phyloP scores from a whole-genome alignment of 2,329 filamentous ascomycete genomes.

The Akanthomyces uredinophilus region DNA sequence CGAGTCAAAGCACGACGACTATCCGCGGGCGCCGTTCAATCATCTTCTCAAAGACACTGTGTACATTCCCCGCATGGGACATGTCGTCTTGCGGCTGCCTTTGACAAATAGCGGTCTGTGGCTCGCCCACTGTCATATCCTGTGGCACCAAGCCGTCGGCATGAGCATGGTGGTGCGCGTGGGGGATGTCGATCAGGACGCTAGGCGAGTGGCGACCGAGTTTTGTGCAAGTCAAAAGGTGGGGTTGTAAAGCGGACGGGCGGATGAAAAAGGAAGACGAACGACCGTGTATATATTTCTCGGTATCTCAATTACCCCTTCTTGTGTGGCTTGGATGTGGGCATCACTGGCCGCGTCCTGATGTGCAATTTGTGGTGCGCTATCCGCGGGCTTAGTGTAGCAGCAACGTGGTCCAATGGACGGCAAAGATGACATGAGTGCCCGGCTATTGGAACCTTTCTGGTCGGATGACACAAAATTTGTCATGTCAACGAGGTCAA shows the following conservation, averaged over 20 bases:
- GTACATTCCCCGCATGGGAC: slow-evolving; percentile 30
- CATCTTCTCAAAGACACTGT: slow-evolving; percentile 31
- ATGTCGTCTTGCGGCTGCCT: slow-evolving; percentile 30
- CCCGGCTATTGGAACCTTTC: too few relatives aligned
- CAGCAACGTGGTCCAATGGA: too few relatives aligned
- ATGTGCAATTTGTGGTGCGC: too few relatives aligned
- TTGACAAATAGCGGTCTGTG: slow-evolving; percentile 33
- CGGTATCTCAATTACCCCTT: too few relatives aligned
- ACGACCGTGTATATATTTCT: background rate
- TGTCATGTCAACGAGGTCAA: too few relatives aligned
- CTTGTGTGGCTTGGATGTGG: too few relatives aligned
- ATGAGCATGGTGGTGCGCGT: slow-evolving; percentile 34
- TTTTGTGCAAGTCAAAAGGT: slow-evolving; percentile 4
- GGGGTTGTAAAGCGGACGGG: background rate
- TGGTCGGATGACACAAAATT: too few relatives aligned
- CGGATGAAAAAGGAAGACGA: background rate
- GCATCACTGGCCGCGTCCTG: too few relatives aligned
- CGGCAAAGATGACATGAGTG: too few relatives aligned
- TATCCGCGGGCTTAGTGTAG: too few relatives aligned
- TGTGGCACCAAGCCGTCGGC: slow-evolving; percentile 34
- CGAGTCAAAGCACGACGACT: slow-evolving; percentile 4
- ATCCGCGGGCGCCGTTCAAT: slow-evolving; percentile 15
- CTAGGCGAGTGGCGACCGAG: background rate
- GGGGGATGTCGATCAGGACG: slow-evolving; percentile 4
- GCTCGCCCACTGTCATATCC: slow-evolving; percentile 34